Evolutionary conservation across 257 asterid species (phyloP), one percentile per base, ranked within the genome.

Genomic region (Mentha longifolia): DNA sequence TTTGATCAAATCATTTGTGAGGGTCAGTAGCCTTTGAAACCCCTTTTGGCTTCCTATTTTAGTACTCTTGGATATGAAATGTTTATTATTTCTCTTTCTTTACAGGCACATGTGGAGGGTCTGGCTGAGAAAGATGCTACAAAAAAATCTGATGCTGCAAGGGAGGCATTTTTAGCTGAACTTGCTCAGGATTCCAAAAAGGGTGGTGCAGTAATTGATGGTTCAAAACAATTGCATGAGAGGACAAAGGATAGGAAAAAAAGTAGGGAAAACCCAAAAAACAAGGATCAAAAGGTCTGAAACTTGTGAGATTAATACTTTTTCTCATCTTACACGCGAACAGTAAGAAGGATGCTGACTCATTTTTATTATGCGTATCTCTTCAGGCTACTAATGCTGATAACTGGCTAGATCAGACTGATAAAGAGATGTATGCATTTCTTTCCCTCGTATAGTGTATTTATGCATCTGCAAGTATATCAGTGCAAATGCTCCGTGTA

Each of bases 101-200:
- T 76, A 39, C 79, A 95, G 99, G 86, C 93, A 9, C 83, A 77
- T 62, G 68, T 95, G 84, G 97, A 92, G 83, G 93, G 85, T 83
- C 79, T 88, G 80, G 96, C 98, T 5, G 97, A 89, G 82, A 95
- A 87, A 87, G 98, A 92, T 81, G 99, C 99, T 47, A 89, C 91
- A 39, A 90, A 89, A 83, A 95, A 90, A 80, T 92, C 99, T 74
- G 98, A 95, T 82, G 98, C 99, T 65, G 95, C 90, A 43, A 88
- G 98, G 70, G 98, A 92, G 82, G 94, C 94, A 50, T 87, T 95
- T 82, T 79, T 95, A 79, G 99, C 99, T 5, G 99, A 95, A 84
- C 97, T 95, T 75, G 97, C 86, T 33, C 86, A 47, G 77, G 96
- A 88, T 87, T 84, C 95, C 74, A 87, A 88, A 67, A 92, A 85